Percentiles rank a stretch among this genome's conserved stretches.
phyloP scores from a whole-genome alignment of 192 early-diverging fungal genomes.

The Linnemannia hyalina region DNA sequence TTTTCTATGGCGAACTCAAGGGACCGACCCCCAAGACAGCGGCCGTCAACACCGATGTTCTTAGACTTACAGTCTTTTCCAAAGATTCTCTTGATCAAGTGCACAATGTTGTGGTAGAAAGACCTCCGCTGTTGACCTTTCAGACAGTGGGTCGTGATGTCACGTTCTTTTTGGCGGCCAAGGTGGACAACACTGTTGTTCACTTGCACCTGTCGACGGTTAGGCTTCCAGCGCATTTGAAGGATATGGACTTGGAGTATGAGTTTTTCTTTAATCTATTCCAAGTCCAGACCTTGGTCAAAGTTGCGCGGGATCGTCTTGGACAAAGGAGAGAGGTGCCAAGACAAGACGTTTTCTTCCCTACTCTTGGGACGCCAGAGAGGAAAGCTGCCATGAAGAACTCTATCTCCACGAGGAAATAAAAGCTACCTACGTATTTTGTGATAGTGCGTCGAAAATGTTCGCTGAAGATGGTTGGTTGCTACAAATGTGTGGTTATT shows the following conservation, averaged over 20 bases:
- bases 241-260: conserved; percentile 20
- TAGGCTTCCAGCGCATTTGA: conserved; percentile 20
- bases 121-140: conserved; percentile 24
- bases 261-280: conserved; percentile 24
- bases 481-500: too few species aligned
- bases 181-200: conserved; percentile 21
- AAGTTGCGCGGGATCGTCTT: conserved; percentile 15
- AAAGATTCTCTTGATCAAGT: conserved; percentile 26
- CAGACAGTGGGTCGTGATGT: conserved; percentile 24
- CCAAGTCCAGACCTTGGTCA: conserved; percentile 24
- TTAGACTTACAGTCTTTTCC: conserved; percentile 26
- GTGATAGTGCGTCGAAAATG: too few species aligned
- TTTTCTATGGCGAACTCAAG: conserved; percentile 39
- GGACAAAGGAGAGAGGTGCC: conserved; percentile 5
- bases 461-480: too few species aligned
- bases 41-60: conserved; percentile 26
- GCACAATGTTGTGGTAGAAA: conserved; percentile 13
- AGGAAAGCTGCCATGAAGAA: conserved; percentile 12
- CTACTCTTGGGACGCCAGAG: conserved; percentile 17
- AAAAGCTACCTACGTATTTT: background rate
- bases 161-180: conserved; percentile 22
- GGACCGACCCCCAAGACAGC: conserved; percentile 15
- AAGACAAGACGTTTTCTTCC: background rate
- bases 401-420: conserved; percentile 3
- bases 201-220: conserved; percentile 11